Percentiles rank a stretch among this genome's conserved stretches.
phyloP scores from a whole-genome alignment of 1,139 yeast genomes.

The Pichia sp. region DNA sequence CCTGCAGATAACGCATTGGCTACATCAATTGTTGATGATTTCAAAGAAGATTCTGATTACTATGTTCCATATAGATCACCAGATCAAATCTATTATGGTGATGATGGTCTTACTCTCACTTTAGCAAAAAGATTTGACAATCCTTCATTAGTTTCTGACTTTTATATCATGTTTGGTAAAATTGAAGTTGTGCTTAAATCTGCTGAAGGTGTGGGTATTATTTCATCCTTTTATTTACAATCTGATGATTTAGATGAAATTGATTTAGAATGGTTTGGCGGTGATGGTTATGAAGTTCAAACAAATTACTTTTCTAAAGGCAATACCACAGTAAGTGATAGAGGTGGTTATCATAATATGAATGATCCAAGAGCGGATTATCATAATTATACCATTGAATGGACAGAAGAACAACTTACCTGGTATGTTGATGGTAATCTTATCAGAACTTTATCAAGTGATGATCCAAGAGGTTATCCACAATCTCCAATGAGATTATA shows the following conservation, averaged over 20 bases:
- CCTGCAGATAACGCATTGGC: conserved; percentile 52
- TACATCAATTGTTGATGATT: conserved; percentile 45
- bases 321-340: conserved; percentile 62
- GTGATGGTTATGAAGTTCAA: conserved; percentile 65
- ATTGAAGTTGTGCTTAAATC: conserved; percentile 68
- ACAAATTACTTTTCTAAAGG: conserved; percentile 82
- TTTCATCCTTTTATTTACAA: conserved; percentile 74
- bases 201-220: conserved; percentile 68
- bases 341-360: conserved; percentile 68
- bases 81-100: conserved; percentile 33
- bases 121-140: conserved; percentile 59
- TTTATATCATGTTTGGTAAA: conserved; percentile 81
- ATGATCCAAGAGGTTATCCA: conserved; percentile 41
- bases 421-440: conserved; percentile 42
- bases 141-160: conserved; percentile 68
- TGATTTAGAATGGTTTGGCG: conserved; percentile 80
- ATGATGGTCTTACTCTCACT: conserved; percentile 57
- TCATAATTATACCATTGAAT: conserved; percentile 77
- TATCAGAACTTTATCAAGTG: conserved; percentile 37
- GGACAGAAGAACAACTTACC: conserved; percentile 55
- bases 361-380: conserved; percentile 47
- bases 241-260: conserved; percentile 84
- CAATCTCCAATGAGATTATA: conserved; percentile 44
- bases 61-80: conserved; percentile 35
- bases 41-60: conserved; percentile 38